These are phyloP conservation scores for Claviceps sp. DNA, from an alignment of 2,329 filamentous ascomycete species.

Conservation along the genomic window DNA sequence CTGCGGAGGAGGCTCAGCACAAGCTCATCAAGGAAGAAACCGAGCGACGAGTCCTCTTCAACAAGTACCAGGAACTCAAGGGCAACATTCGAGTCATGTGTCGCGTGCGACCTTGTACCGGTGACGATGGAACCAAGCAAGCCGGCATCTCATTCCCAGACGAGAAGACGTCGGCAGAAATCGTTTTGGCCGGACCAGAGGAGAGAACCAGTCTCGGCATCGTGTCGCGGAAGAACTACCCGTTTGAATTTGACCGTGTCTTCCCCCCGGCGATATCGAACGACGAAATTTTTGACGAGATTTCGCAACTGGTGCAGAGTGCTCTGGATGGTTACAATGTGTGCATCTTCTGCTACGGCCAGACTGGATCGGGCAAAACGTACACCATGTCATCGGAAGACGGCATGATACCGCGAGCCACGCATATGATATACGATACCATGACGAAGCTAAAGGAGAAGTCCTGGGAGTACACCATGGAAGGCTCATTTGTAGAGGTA, in stretches of 20 bases:
- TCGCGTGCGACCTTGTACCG: conserved; percentile 67
- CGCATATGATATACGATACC: conserved; percentile 85
- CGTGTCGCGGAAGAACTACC: conserved; percentile 63
- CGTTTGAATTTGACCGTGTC: conserved; percentile 87
- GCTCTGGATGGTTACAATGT: conserved; percentile 97
- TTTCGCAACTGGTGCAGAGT: conserved; percentile 91
- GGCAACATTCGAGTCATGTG: conserved; percentile 99
- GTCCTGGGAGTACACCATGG: conserved; percentile 89
- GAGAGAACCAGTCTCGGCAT: conserved; percentile 70
- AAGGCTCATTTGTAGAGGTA: conserved; percentile 90
- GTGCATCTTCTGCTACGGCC: conserved; percentile 96
- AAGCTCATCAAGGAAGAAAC: conserved; percentile 89
- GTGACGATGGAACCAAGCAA: conserved; percentile 43
- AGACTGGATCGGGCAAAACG: conserved; percentile 94
- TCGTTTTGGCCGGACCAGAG: conserved; percentile 70
- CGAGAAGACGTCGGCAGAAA: conserved; percentile 74
- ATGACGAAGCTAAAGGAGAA: conserved; percentile 74
- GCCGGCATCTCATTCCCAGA: conserved; percentile 73
- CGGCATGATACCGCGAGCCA: conserved; percentile 90
- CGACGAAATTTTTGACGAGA: conserved; percentile 83
- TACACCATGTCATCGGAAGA: conserved; percentile 85
- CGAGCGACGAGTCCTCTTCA: conserved; percentile 80
- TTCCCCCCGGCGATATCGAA: conserved; percentile 72
- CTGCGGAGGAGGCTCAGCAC: conserved; percentile 57
- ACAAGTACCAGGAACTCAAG: conserved; percentile 94